Evolutionary conservation across 768 basidiomycete species (phyloP).

Genomic region (Amanita pallidorosea): DNA sequence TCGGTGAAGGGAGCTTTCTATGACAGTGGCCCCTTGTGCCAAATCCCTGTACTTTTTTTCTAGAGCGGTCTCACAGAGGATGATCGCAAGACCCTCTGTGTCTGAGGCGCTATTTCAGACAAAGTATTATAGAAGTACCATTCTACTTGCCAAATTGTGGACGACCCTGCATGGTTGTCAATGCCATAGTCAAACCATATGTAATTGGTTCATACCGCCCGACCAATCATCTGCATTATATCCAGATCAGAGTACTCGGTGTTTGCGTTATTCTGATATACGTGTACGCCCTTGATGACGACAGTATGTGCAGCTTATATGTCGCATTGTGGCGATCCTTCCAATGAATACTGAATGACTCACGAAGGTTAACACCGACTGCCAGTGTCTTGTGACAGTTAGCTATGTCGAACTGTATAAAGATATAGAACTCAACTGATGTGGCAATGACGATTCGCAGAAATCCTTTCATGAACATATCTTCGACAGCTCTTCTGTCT

Average conservation of each 20-base stretch:
- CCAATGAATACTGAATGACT: constrained; percentile 14
- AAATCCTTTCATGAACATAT: constrained; percentile 52
- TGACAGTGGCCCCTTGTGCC: constrained; percentile 56
- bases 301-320: constrained; percentile 83
- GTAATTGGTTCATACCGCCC: constrained; percentile 48
- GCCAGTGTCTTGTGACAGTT: constrained; percentile 63
- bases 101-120: constrained; percentile 30
- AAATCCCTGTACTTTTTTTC: constrained; percentile 65
- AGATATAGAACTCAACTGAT: constrained; percentile 37
- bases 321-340: neutral
- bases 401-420: neutral
- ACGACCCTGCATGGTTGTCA: constrained; percentile 46
- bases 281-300: constrained; percentile 83
- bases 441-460: constrained; percentile 71
- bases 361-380: constrained; percentile 92
- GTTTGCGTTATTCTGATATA: constrained; percentile 58
- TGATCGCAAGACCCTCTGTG: constrained; percentile 73
- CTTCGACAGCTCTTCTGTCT: constrained; percentile 68
- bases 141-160: constrained; percentile 69
- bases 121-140: neutral
- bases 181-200: neutral
- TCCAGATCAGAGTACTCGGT: constrained; percentile 89
- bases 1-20: constrained; percentile 80
- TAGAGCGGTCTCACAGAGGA: constrained; percentile 67
- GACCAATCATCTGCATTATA: constrained; percentile 92